A percentile compares a stretch with the other conserved stretches of the same genome.
phyloP scores from a whole-genome alignment of 2,329 filamentous ascomycete species.

The Penicillium sp. region DNA sequence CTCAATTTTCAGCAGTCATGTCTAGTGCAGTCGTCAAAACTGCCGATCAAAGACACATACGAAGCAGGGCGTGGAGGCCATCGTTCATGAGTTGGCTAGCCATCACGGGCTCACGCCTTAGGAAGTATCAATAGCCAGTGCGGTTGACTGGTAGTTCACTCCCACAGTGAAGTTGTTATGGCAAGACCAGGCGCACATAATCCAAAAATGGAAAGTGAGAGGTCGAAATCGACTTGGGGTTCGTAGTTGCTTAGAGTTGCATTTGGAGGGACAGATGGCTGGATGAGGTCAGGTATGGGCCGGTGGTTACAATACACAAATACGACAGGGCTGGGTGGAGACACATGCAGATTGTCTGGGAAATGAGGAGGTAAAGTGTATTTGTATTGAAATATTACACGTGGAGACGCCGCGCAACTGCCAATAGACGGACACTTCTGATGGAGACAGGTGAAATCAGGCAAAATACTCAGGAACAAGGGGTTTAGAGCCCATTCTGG shows the following conservation, averaged over 20 bases:
- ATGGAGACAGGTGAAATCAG: constrained; percentile 3
- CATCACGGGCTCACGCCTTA: constrained; percentile 31
- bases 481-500: neutral
- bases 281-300: constrained; percentile 12
- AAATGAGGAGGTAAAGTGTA: too few species aligned
- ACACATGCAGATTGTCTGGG: too few species aligned
- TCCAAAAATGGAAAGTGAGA: constrained; percentile 16
- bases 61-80: constrained; percentile 34
- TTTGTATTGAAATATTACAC: constrained; percentile 14
- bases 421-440: constrained; percentile 10
- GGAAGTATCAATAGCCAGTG: constrained; percentile 23
- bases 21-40: neutral
- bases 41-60: constrained; percentile 27
- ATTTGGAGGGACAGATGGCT: constrained; percentile 16
- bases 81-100: constrained; percentile 37
- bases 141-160: constrained; percentile 32
- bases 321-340: constrained; percentile 3
- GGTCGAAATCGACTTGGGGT: constrained; percentile 10
- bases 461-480: constrained; percentile 3
- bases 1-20: neutral
- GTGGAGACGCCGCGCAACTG: constrained; percentile 17
- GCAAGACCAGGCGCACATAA: constrained; percentile 38
- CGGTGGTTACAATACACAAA: constrained; percentile 11
- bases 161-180: constrained; percentile 33
- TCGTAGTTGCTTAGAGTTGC: constrained; percentile 16